These are phyloP conservation scores for Pythium oligandrum DNA, from an alignment of 352 stramenopile species.

Conservation along the genomic window DNA sequence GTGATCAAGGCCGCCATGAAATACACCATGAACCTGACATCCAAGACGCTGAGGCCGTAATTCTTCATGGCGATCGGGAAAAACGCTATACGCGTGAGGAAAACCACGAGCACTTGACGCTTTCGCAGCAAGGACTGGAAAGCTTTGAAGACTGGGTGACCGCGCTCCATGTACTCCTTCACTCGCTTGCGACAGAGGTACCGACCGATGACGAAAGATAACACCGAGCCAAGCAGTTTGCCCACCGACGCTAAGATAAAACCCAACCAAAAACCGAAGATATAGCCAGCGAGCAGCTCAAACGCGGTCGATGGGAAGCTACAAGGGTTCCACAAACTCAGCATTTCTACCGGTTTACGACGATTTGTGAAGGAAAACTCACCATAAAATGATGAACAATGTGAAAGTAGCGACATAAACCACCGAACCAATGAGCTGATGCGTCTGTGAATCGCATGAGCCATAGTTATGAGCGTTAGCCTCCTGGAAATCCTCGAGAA, in stretches of 20 bases:
- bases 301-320: conserved; percentile 76
- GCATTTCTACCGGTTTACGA: background rate
- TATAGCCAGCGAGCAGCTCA: conserved; percentile 71
- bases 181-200: conserved; percentile 61
- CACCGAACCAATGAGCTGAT: conserved; percentile 33
- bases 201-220: conserved; percentile 65
- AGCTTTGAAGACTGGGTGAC: conserved; percentile 60
- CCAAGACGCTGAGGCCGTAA: conserved; percentile 77
- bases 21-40: conserved; percentile 63
- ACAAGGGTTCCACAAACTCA: background rate
- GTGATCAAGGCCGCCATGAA: conserved; percentile 63
- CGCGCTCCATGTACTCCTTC: conserved; percentile 63
- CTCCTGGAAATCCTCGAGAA: background rate
- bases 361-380: background rate
- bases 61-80: conserved; percentile 86
- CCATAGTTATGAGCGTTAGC: background rate
- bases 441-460: conserved; percentile 10
- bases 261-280: conserved; percentile 73
- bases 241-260: conserved; percentile 54
- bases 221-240: conserved; percentile 62
- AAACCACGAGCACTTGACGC: conserved; percentile 69
- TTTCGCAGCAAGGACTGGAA: conserved; percentile 59
- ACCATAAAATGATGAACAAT: conserved; percentile 49
- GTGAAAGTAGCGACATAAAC: conserved; percentile 45
- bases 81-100: conserved; percentile 73